Base-by-base conservation (phyloP, 2,329 filamentous ascomycete species). In the Fusarium buharicum region DNA sequence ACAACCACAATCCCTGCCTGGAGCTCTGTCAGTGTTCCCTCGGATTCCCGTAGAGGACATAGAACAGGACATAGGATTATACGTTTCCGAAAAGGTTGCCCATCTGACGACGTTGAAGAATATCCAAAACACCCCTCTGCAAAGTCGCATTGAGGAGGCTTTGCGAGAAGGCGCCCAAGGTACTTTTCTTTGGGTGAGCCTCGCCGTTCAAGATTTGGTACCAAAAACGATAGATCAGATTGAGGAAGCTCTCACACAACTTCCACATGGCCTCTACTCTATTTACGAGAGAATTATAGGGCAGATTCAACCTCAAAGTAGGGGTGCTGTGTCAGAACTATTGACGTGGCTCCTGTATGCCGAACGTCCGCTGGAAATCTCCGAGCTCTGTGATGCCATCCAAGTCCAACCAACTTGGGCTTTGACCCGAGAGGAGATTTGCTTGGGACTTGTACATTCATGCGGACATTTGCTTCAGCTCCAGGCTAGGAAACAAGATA, bases 151-250 rank as follows among this genome's bases (percentile, higher is more conserved):
- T 3, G 34, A 47, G 18, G 1, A 16, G 8, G 24, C 28, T 4
- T 46, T 53, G 14, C 30, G 17, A 9, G 13, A 45, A 6, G 31
- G 33, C 2, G 50, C 50, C 4, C 33, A 46, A 12, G 40, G 44
- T 0, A 53, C 61, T 4, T 64, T 64, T 39, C 47, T 59, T 3
- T 62, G 61, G 61, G 58, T 62, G 1, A 59, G 50, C 17, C 53
- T 59, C 24, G 48, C 62, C 50, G 46, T 37, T 2, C 24, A 44
- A 4, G 61, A 64, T 6, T 47, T 62, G 8, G 58, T 56, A 17
- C 16, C n/a, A 1, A 55, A 48, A 3, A 18, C 39, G 0, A 4
- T 53, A 4, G 8, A 11, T 2, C 40, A 51, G 22, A 59, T 64
- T 4, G 58, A 64, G 12, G 4, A n/a, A 3, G 44, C 44, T 0